Conservation (phyloP, 1,139 yeast genomes). For the Hansenula sp. region DNA sequence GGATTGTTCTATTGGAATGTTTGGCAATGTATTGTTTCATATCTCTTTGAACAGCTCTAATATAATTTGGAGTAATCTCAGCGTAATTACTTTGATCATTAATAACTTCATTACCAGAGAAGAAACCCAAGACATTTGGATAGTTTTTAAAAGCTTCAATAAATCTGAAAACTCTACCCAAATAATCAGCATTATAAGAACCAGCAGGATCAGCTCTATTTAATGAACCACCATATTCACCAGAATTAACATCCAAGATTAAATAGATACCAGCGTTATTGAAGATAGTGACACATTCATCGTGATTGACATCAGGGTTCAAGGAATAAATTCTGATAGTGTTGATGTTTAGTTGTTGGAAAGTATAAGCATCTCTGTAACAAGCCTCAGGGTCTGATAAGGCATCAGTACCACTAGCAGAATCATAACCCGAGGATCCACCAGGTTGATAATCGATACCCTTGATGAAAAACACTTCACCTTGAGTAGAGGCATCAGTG, state of each 20-base stretch:
- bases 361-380: conserved; percentile 73
- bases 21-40: conserved; percentile 74
- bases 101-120: conserved; percentile 90
- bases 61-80: conserved; percentile 52
- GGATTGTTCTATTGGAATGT: conserved; percentile 68
- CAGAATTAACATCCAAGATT: conserved; percentile 83
- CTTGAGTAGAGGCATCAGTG: conserved; percentile 34
- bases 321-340: conserved; percentile 67
- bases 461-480: conserved; percentile 45
- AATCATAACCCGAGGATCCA: conserved; percentile 56
- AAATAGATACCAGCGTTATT: conserved; percentile 88
- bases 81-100: conserved; percentile 74
- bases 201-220: conserved; percentile 70
- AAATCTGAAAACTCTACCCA: conserved; percentile 71
- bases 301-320: conserved; percentile 76
- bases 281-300: conserved; percentile 81
- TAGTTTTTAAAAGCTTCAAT: conserved; percentile 80
- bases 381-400: conserved; percentile 69
- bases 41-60: conserved; percentile 90
- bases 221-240: conserved; percentile 57
- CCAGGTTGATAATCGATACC: conserved; percentile 76
- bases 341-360: conserved; percentile 76
- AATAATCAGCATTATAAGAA: conserved; percentile 64
- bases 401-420: conserved; percentile 48
- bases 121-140: conserved; percentile 85